These are phyloP conservation scores for Closterium sp. DNA, from an alignment of 139 green algal species.

Conservation along the genomic window DNA sequence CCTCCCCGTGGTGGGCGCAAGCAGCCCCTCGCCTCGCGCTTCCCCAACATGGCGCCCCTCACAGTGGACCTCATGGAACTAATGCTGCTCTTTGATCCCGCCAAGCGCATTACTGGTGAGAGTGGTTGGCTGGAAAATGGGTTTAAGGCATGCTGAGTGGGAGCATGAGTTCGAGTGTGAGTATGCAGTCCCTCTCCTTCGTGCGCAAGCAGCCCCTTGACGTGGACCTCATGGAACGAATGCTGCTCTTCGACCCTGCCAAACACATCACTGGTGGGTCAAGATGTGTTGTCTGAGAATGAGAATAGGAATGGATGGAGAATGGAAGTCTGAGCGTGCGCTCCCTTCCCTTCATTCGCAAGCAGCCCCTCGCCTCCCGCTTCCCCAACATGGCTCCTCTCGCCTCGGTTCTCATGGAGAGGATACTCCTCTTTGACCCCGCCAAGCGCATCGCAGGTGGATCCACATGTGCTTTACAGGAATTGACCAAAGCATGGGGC, in stretches of 20 bases:
- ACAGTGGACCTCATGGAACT: conserved; percentile 62
- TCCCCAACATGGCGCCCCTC: neutral
- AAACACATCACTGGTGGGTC: conserved; percentile 59
- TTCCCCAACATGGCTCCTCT: neutral
- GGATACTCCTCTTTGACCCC: conserved; percentile 66
- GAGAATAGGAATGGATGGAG: too few species aligned
- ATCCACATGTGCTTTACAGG: too few species aligned
- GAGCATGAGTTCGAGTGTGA: too few species aligned
- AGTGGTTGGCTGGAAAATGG: too few species aligned
- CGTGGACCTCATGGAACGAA: conserved; percentile 62
- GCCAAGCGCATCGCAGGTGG: conserved; percentile 59
- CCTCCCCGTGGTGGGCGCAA: too few species aligned
- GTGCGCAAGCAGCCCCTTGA: conserved; percentile 26
- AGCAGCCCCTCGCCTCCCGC: too few species aligned
- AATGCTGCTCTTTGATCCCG: conserved; percentile 66
- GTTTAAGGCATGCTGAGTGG: too few species aligned
- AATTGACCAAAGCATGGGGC: too few species aligned
- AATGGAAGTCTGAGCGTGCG: too few species aligned
- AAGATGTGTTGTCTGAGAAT: neutral
- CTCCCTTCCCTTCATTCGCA: neutral
- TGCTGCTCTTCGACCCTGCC: conserved; percentile 63
- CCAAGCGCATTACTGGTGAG: conserved; percentile 59
- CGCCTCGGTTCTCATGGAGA: conserved; percentile 62
- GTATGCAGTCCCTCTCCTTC: neutral
- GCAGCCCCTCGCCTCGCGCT: too few species aligned